Conservation (phyloP, 257 asterid genomes). For the Solanum pennellii region DNA sequence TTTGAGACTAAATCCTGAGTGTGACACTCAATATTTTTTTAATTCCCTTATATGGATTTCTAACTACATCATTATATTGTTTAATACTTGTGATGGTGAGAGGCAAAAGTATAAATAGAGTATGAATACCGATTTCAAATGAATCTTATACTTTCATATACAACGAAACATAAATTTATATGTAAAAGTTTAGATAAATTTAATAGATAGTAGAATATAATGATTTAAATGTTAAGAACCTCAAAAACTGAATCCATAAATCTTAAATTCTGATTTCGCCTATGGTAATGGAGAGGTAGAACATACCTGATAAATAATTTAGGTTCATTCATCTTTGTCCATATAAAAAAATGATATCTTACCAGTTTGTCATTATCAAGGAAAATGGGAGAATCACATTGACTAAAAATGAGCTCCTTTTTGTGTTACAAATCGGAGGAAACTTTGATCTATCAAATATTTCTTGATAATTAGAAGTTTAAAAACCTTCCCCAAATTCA, state of each 20-base stretch:
- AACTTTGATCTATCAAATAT: conserved; percentile 3
- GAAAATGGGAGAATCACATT: conserved; percentile 10
- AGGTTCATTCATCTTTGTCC: not conserved
- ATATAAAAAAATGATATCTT: not conserved
- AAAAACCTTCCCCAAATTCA: conserved; percentile 3
- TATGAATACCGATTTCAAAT: not conserved
- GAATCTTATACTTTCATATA: not conserved
- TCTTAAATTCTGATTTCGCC: not conserved
- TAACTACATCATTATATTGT: not conserved
- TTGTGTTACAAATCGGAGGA: conserved; percentile 8
- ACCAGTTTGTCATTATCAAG: conserved; percentile 20
- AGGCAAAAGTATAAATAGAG: not conserved
- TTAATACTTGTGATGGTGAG: not conserved
- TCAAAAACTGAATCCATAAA: not conserved
- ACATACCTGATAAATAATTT: not conserved
- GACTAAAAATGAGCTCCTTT: conserved; percentile 20
- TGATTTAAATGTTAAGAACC: not conserved
- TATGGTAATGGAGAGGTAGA: not conserved
- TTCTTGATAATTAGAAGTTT: conserved; percentile 14
- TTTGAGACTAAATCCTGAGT: too few relatives aligned
- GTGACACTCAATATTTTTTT: not conserved
- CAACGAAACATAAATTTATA: not conserved
- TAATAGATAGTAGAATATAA: not conserved
- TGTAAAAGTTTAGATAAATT: not conserved
- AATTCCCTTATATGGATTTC: not conserved